Evolutionary conservation across 441 rosid genomes (phyloP).

Genomic region (Omphalea diandra): DNA sequence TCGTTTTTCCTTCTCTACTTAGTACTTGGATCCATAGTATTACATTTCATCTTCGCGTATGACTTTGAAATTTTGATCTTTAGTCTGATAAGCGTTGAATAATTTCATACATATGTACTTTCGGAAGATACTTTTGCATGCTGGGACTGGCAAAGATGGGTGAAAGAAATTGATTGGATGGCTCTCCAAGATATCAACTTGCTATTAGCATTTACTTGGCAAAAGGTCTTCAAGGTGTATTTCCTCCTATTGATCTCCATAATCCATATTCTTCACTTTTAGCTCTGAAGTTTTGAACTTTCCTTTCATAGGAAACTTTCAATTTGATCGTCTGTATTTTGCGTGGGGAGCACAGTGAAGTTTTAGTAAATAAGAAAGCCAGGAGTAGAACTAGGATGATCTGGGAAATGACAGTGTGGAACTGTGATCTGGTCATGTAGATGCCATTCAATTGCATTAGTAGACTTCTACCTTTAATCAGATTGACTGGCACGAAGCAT

Average conservation of each 20-base stretch:
- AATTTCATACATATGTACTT: not conserved
- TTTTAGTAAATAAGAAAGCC: not conserved
- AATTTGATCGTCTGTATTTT: too few species aligned
- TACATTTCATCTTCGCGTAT: not conserved
- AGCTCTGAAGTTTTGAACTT: not conserved
- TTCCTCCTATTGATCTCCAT: slow-evolving; percentile 14
- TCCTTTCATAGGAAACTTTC: not conserved
- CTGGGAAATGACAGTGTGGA: not conserved
- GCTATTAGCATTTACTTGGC: slow-evolving; percentile 78
- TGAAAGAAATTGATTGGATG: slow-evolving; percentile 81
- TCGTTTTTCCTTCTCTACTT: slow-evolving; percentile 9
- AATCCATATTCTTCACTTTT: slow-evolving; percentile 1
- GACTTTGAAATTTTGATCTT: not conserved
- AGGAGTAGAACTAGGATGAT: not conserved
- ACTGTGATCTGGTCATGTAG: not conserved
- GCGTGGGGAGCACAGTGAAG: not conserved
- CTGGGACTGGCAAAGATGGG: slow-evolving; percentile 88
- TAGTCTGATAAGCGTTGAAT: slow-evolving; percentile 17
- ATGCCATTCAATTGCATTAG: slow-evolving; percentile 4
- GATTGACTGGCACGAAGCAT: too few species aligned
- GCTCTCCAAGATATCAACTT: slow-evolving; percentile 75
- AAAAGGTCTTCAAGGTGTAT: slow-evolving; percentile 60
- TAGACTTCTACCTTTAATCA: too few species aligned
- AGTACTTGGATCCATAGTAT: not conserved
- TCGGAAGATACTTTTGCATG: slow-evolving; percentile 67